phyloP scores from a whole-genome alignment of 192 early-diverging fungal genomes.

The Entomortierella beljakovae region DNA sequence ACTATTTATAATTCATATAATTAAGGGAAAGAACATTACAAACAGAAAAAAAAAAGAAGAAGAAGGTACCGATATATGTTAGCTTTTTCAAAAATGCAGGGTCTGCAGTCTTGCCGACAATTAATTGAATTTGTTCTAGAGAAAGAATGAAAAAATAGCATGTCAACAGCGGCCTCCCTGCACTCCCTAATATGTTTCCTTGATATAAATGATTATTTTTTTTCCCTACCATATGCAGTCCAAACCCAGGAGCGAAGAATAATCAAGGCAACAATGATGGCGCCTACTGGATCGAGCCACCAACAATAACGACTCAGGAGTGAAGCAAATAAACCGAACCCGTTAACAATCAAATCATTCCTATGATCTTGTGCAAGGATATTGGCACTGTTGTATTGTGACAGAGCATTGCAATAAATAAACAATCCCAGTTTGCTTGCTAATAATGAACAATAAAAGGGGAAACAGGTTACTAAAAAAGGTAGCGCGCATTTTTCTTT shows the following conservation, averaged over 20 bases:
- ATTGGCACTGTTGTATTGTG: constrained; percentile 68
- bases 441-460: constrained; percentile 10
- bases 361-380: constrained; percentile 79
- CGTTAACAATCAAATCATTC: constrained; percentile 82
- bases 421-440: constrained; percentile 72
- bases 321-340: constrained; percentile 75
- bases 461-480: neutral
- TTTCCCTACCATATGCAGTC: constrained; percentile 62
- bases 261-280: constrained; percentile 74
- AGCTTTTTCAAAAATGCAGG: constrained; percentile 81
- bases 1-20: too few species aligned
- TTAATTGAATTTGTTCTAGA: constrained; percentile 79
- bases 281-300: constrained; percentile 82
- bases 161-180: neutral
- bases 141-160: neutral
- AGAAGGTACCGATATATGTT: constrained; percentile 87
- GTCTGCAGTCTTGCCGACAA: constrained; percentile 87
- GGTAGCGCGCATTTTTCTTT: too few species aligned
- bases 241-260: constrained; percentile 76
- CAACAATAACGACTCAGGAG: constrained; percentile 69
- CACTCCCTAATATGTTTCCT: neutral
- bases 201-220: neutral
- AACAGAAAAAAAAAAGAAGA: too few species aligned
- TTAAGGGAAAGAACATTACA: too few species aligned
- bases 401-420: constrained; percentile 74